These are phyloP conservation scores for Mycosphaerella arachidis DNA, from an alignment of 2,329 filamentous ascomycete genomes.

Conservation along the genomic window DNA sequence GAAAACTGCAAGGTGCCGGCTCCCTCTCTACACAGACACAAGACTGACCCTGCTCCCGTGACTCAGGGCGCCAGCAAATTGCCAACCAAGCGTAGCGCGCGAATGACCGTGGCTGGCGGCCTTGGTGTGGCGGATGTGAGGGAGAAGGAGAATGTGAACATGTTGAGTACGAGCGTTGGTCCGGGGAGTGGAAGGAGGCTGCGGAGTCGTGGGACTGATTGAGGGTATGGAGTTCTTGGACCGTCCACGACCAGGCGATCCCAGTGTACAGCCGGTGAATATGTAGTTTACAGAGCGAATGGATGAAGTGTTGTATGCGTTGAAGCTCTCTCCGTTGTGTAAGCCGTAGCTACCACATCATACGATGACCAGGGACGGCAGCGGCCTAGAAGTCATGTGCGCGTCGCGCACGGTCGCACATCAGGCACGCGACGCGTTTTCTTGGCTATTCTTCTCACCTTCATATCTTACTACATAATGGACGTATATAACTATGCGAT, in stretches of 20 bases:
- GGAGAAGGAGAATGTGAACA: conserved; percentile 37
- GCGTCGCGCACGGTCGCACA: too few relatives aligned
- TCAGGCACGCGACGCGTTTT: too few relatives aligned
- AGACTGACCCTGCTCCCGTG: conserved; percentile 30
- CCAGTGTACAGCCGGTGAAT: not conserved
- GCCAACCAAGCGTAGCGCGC: conserved; percentile 38
- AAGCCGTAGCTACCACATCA: not conserved
- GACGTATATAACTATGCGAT: too few relatives aligned
- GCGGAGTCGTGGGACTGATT: conserved; percentile 33
- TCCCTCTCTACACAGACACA: conserved; percentile 43
- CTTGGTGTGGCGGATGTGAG: conserved; percentile 25
- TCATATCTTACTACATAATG: too few relatives aligned
- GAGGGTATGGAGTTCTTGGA: not conserved
- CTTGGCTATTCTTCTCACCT: too few relatives aligned
- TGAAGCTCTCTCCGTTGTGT: not conserved
- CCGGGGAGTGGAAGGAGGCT: conserved; percentile 39
- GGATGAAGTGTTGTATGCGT: not conserved
- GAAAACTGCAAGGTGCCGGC: conserved; percentile 24
- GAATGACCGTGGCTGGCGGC: conserved; percentile 40
- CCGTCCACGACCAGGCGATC: not conserved
- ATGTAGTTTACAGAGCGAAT: not conserved
- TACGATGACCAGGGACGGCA: not conserved
- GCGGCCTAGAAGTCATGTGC: too few relatives aligned
- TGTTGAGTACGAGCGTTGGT: conserved; percentile 37
- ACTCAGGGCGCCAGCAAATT: conserved; percentile 37